Conservation (phyloP, 2,329 filamentous ascomycete genomes). For the Corinectria fuckeliana region DNA sequence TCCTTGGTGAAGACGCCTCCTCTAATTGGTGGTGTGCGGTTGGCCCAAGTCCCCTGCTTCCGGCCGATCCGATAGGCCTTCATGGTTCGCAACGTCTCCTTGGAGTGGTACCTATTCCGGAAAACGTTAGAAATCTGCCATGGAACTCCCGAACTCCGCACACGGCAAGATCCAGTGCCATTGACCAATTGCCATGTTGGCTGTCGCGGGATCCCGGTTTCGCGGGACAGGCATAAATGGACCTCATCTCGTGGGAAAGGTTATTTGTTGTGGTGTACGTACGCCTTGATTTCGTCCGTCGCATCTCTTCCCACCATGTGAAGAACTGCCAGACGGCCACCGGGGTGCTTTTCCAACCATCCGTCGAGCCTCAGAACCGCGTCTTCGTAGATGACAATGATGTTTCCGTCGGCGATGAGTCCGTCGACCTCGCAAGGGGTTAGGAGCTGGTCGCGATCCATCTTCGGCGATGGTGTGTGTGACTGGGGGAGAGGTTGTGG, state of each 20-base stretch:
- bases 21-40: slow-evolving; percentile 65
- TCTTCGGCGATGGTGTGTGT: slow-evolving; percentile 16
- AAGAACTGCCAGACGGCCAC: slow-evolving; percentile 63
- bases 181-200: slow-evolving; percentile 25
- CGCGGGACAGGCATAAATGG: not conserved
- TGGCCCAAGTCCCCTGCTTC: slow-evolving; percentile 62
- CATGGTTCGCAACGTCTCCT: slow-evolving; percentile 61
- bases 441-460: slow-evolving; percentile 52
- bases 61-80: slow-evolving; percentile 66
- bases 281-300: slow-evolving; percentile 46
- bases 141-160: slow-evolving; percentile 13
- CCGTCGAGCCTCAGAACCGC: slow-evolving; percentile 60
- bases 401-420: slow-evolving; percentile 61
- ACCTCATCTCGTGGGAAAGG: not conserved
- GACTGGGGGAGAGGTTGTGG: not conserved
- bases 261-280: slow-evolving; percentile 21
- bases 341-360: slow-evolving; percentile 66
- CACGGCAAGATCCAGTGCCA: not conserved
- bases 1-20: slow-evolving; percentile 49
- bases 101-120: slow-evolving; percentile 61
- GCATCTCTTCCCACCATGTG: slow-evolving; percentile 56
- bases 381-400: slow-evolving; percentile 63
- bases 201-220: not conserved
- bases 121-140: slow-evolving; percentile 25
- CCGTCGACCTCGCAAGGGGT: slow-evolving; percentile 54